phyloP scores from a whole-genome alignment of 1,284 basidiomycete genomes.

The Paramarasmius palmivorus region DNA sequence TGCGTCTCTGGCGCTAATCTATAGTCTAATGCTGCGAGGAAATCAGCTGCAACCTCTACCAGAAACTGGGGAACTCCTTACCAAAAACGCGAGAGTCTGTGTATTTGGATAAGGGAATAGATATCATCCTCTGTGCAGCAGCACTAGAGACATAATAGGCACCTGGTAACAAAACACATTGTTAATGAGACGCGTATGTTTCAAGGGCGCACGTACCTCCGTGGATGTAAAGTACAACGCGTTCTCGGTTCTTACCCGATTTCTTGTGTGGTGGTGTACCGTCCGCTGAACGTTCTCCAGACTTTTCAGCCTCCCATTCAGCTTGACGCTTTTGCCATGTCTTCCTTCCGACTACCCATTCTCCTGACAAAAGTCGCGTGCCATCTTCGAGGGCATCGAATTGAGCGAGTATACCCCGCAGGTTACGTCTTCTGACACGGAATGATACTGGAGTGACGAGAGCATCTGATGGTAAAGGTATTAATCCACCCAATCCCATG shows the following conservation, averaged over 20 bases:
- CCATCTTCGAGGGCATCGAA: slow-evolving; percentile 77
- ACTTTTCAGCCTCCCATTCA: slow-evolving; percentile 68
- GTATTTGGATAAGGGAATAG: slow-evolving; percentile 90
- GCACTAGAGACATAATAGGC: slow-evolving; percentile 95
- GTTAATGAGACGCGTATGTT: background rate
- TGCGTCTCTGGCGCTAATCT: slow-evolving; percentile 92
- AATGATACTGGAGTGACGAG: slow-evolving; percentile 96
- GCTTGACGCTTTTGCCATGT: slow-evolving; percentile 88
- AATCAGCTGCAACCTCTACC: background rate
- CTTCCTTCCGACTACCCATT: slow-evolving; percentile 94
- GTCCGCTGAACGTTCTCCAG: slow-evolving; percentile 14
- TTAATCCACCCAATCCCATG: slow-evolving; percentile 80
- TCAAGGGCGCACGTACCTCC: slow-evolving; percentile 60
- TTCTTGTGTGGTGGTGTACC: slow-evolving; percentile 12
- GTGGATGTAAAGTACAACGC: slow-evolving; percentile 92
- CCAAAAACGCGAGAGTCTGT: slow-evolving; percentile 94
- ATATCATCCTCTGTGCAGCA: slow-evolving; percentile 90
- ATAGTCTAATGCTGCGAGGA: slow-evolving; percentile 83
- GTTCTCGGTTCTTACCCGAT: slow-evolving; percentile 57
- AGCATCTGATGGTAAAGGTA: slow-evolving; percentile 91
- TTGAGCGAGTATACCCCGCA: slow-evolving; percentile 78
- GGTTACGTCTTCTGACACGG: slow-evolving; percentile 68
- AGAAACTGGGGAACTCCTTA: slow-evolving; percentile 27
- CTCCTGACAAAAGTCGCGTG: slow-evolving; percentile 82
- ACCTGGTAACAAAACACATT: slow-evolving; percentile 42